phyloP scores from a whole-genome alignment of 805 yeast genomes.

The Myxozyma udenii region DNA sequence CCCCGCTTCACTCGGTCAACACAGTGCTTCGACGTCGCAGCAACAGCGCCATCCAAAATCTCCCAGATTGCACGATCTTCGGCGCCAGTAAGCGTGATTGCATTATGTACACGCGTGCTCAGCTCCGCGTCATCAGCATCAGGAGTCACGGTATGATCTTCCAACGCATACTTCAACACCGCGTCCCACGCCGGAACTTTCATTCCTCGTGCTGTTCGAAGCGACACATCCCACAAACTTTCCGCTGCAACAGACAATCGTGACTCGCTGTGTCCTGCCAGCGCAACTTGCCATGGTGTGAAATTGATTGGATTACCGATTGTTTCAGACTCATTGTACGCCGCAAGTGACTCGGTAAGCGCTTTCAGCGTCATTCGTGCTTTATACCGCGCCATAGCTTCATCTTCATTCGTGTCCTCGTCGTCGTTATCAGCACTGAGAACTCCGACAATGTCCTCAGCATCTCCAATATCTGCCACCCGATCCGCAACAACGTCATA shows the following conservation, averaged over 20 bases:
- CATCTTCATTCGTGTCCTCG: not conserved
- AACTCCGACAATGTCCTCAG: slow-evolving; percentile 4
- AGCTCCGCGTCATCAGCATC: slow-evolving; percentile 9
- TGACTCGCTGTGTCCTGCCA: slow-evolving; percentile 17
- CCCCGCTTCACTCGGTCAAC: not conserved
- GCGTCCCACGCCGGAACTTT: slow-evolving; percentile 9
- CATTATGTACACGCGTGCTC: slow-evolving; percentile 3
- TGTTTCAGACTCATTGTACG: slow-evolving; percentile 9
- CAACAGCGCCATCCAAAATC: slow-evolving; percentile 19
- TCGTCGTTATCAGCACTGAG: slow-evolving; percentile 6
- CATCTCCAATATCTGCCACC: slow-evolving; percentile 14
- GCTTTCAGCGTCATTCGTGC: slow-evolving; percentile 20
- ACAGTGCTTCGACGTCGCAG: slow-evolving; percentile 2
- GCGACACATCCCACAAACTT: not conserved
- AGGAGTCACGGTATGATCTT: slow-evolving; percentile 11
- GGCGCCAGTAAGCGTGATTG: slow-evolving; percentile 9
- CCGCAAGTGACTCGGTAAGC: slow-evolving; percentile 14
- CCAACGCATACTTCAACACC: slow-evolving; percentile 16
- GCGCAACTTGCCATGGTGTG: slow-evolving; percentile 8
- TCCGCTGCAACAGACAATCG: slow-evolving; percentile 23
- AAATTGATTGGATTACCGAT: slow-evolving; percentile 10
- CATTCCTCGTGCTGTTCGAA: not conserved
- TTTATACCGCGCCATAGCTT: not conserved
- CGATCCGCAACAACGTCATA: slow-evolving; percentile 34
- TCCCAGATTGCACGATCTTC: slow-evolving; percentile 21